Base-by-base conservation (phyloP, 768 basidiomycete genomes). In the Obba rivulosa region DNA sequence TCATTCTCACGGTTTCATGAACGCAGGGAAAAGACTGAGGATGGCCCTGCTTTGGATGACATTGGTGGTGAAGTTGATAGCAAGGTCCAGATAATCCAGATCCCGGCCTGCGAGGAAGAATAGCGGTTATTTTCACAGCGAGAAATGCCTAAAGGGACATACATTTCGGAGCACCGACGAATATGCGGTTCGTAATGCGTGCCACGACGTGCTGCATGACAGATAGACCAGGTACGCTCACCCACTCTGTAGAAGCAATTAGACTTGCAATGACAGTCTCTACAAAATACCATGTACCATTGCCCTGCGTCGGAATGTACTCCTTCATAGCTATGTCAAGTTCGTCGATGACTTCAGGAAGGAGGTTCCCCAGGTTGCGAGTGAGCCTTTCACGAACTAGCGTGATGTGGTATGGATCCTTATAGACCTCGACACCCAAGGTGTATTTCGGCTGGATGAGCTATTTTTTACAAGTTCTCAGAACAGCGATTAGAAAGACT, bases 121-220 rank as follows among this genome's bases (percentile, higher is more conserved):
- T 2, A 34, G 20, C 22, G 11, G 8, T 18, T 9, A 7, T 9
- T 37, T 28, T 44, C 22, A 7, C 3, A 4, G n/a, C 16, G 3
- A 17, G 11, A 24, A 34, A 37, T 41, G 44, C 16, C 34, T 34
- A 34, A 43, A 31, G 31, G 24, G 9, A 63, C 70, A 21, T 38
- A 76, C 78, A 79, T 1, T 75, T 43, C 2, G 77, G 75, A 24
- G 69, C 58, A 0, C 78, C 80, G 4, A 80, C 72, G 45, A 80
- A 75, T 0, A 69, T 40, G 16, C 79, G 69, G 51, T 75, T 77
- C 41, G 60, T 72, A 3, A 65, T 59, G 34, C 74, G 68, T 31
- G 67, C 64, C 10, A 79, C 57, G 14, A 79, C 57, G 23, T 63
- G 50, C 48, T 58, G 65, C 8, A 67, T 53, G 0, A 48, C 55